Conservation (phyloP, 768 basidiomycete species). For the Exsudoporus frostii region DNA sequence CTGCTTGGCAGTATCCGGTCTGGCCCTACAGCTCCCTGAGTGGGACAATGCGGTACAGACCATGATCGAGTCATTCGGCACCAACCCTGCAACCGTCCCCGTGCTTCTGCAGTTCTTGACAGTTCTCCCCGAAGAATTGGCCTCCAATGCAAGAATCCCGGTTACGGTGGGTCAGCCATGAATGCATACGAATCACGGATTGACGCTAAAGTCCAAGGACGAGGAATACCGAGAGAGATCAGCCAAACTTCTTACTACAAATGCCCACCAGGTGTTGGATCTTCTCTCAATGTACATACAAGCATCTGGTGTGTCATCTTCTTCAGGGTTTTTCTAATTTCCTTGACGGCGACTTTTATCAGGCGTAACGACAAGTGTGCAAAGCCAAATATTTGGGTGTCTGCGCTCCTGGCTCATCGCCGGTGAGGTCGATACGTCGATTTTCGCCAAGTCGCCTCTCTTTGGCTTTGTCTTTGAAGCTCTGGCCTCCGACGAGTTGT, state of each 20-base stretch:
- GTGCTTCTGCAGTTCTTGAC: conserved; percentile 87
- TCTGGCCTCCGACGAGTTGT: conserved; percentile 78
- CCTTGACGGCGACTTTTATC: neutral
- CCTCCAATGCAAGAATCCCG: conserved; percentile 81
- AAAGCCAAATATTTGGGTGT: conserved; percentile 79
- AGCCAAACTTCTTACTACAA: conserved; percentile 59
- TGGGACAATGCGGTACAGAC: conserved; percentile 81
- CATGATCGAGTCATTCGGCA: conserved; percentile 84
- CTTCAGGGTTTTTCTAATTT: neutral
- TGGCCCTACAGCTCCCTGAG: conserved; percentile 83
- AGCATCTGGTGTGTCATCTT: conserved; percentile 64
- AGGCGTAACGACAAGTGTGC: conserved; percentile 83
- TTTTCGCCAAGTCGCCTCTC: conserved; percentile 73
- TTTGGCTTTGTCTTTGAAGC: conserved; percentile 84
- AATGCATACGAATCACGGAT: neutral
- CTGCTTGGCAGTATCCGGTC: conserved; percentile 84
- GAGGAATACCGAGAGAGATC: conserved; percentile 68
- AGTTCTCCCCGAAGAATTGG: conserved; percentile 85
- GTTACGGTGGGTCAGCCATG: conserved; percentile 63
- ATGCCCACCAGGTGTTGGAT: conserved; percentile 69
- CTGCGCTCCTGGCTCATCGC: conserved; percentile 85
- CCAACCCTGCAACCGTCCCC: conserved; percentile 78
- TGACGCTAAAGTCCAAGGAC: conserved; percentile 46
- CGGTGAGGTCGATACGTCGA: conserved; percentile 69
- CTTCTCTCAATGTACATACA: conserved; percentile 85